These are phyloP conservation scores for Stipa capillata DNA, from an alignment of 176 grass and related monocot species.

Conservation along the genomic window DNA sequence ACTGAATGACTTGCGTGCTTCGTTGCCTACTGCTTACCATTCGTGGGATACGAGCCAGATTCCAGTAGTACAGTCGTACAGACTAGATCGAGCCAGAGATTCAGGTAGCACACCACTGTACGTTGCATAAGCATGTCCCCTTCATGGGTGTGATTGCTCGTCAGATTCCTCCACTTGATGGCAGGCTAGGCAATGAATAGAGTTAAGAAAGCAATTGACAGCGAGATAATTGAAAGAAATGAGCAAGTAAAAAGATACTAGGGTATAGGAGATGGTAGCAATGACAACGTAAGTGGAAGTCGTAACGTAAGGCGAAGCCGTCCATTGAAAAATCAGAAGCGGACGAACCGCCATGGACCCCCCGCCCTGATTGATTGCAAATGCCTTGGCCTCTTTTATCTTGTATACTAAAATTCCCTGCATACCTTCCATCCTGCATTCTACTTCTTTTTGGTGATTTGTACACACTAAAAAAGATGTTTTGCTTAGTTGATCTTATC, in stretches of 20 bases:
- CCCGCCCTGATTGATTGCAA: neutral
- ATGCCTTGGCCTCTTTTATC: neutral
- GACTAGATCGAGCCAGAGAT: neutral
- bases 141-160: neutral
- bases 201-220: neutral
- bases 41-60: no score
- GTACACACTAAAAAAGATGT: neutral
- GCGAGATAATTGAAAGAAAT: neutral
- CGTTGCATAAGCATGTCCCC: neutral
- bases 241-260: neutral
- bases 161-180: constrained; percentile 12
- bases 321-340: neutral
- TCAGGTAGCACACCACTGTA: neutral
- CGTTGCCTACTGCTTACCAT: no score
- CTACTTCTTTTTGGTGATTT: constrained; percentile 2
- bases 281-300: neutral
- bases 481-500: neutral
- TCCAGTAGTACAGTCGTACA: neutral
- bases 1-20: no score
- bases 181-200: neutral
- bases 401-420: neutral
- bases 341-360: constrained; percentile 21
- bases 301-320: no score
- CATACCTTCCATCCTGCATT: neutral
- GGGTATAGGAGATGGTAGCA: neutral